A percentile compares a stretch with the other conserved stretches of the same genome.
Evolutionary conservation across 2,329 filamentous ascomycete species (phyloP).

Genomic region (Fragosphaeria purpurea): DNA sequence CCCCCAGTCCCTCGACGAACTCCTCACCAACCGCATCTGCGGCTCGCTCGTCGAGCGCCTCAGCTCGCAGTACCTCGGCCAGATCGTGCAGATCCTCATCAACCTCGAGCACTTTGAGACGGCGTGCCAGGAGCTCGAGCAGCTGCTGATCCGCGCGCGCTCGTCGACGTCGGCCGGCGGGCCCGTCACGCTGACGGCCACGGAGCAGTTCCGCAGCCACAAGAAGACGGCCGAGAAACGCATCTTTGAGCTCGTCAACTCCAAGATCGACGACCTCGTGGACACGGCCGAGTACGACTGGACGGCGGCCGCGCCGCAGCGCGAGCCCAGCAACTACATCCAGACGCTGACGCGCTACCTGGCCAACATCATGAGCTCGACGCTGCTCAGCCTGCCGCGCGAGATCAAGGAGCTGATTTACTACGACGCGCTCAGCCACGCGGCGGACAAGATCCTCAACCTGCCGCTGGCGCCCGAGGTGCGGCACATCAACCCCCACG

Average conservation of each 20-base stretch:
- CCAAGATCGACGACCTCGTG: slow-evolving; percentile 94
- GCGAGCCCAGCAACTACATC: slow-evolving; percentile 86
- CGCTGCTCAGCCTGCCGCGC: slow-evolving; percentile 80
- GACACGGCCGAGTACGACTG: slow-evolving; percentile 98
- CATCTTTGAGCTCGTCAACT: slow-evolving; percentile 97
- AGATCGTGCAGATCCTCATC: slow-evolving; percentile 97
- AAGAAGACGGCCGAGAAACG: slow-evolving; percentile 96
- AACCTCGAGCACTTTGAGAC: slow-evolving; percentile 96
- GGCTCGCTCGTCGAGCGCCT: slow-evolving; percentile 79
- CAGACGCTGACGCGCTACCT: slow-evolving; percentile 87
- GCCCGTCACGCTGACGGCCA: slow-evolving; percentile 70
- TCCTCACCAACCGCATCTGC: slow-evolving; percentile 90
- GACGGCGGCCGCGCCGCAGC: slow-evolving; percentile 48
- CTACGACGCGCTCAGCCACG: slow-evolving; percentile 89
- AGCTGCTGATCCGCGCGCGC: slow-evolving; percentile 72
- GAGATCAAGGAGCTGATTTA: slow-evolving; percentile 98
- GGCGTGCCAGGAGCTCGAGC: slow-evolving; percentile 82
- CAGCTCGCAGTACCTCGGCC: slow-evolving; percentile 85
- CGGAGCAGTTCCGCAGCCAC: slow-evolving; percentile 74
- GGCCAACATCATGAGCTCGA: slow-evolving; percentile 93
- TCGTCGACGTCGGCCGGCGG: slow-evolving; percentile 74
- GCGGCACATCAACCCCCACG: slow-evolving; percentile 77
- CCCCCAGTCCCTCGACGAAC: slow-evolving; percentile 74
- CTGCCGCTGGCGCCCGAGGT: slow-evolving; percentile 71
- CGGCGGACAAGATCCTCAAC: slow-evolving; percentile 72